Base-by-base conservation (phyloP, 106 monocot genomes). In the Alisma plantagoaquatica region DNA sequence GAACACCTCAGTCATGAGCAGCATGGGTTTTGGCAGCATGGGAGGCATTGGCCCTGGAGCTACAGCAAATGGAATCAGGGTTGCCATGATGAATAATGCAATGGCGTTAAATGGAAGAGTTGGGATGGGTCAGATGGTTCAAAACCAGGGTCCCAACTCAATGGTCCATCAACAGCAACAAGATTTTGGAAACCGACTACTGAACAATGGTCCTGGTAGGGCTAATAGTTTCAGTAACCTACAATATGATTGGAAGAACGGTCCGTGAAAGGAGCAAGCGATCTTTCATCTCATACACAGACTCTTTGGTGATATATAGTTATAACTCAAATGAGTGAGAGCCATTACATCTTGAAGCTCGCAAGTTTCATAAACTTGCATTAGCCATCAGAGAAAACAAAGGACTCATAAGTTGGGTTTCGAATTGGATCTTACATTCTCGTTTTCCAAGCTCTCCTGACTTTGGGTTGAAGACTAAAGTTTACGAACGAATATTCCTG, bases 151-250 rank as follows among this genome's bases (percentile, higher is more conserved):
- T 19, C 24, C 35, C 11, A 72, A 51, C 51, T n/a, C n/a, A n/a
- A 51, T 30, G 29, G 49, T 53, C 19, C 73, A 74, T 29, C 79
- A 75, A 25, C 76, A 71, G 43, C 77, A 71, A 31, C 77, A 69
- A 25, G 79, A 79, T 27, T 63, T 79, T 26, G 75, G 75, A 23
- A 76, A 63, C 60, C 65, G 68, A 42, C 57, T 79, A 10, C 22
- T 79, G 49, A 59, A 64, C 1, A 50, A 31, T 50, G 76, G 73
- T 33, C 56, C 79, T 25, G 66, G 75, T 41, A 27, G 58, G 1
- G 51, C 54, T 29, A 83, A 77, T 64, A 76, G 65, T 65, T 90
- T 83, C 71, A 80, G 70, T 69, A 83, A 83, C 52, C 41, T 78
- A 50, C 68, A 74, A 31, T 83, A 77, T 49, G 89, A 77, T 46